Base-by-base conservation (phyloP, 2,329 filamentous ascomycete species). In the Penicillium sp. region DNA sequence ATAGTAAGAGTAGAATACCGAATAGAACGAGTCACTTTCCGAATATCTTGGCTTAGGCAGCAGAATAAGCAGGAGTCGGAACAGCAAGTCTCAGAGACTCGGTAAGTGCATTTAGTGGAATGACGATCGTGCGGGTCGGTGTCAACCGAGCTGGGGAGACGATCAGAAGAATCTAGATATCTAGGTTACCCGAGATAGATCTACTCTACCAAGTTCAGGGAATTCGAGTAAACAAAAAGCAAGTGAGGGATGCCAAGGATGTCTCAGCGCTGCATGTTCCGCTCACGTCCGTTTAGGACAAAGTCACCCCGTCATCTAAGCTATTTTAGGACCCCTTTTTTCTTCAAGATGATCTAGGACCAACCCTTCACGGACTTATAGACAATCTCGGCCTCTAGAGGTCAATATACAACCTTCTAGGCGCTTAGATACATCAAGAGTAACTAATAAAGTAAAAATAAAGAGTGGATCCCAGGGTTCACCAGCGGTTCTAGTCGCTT, bases 201-300 rank as follows among this genome's bases (percentile, higher is more conserved):
- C 26, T 27, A 11, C 26, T 27, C 31, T 20, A 34, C 31, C 16
- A 9, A 5, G 34, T 13, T n/a, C 11, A 6, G 23, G 16, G 35
- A 37, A 13, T 10, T 13, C 10, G 20, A n/a, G 35, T 24, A 14
- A 24, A 7, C 20, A 24, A 26, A 26, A 6, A 8, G 2, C 14
- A 20, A 18, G 29, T 40, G 35, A 47, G 42, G 47, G 47, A 14
- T 51, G 46, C 24, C 35, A 35, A 28, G 42, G 14, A 14, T 44
- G 49, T 52, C 39, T 52, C 49, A 6, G 16, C 23, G 37, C 46
- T 26, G 24, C 24, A 45, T 46, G 42, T 29, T 40, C 34, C 24
- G 31, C 34, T 26, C 9, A 26, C 40, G 42, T 38, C 41, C 40
- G 45, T 37, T 40, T 48, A 40, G 40, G 31, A 45, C 41, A 13